Evolutionary conservation across 768 basidiomycete species (phyloP), one percentile per base, ranked within the genome.

Genomic region (Trametes gibbosa): DNA sequence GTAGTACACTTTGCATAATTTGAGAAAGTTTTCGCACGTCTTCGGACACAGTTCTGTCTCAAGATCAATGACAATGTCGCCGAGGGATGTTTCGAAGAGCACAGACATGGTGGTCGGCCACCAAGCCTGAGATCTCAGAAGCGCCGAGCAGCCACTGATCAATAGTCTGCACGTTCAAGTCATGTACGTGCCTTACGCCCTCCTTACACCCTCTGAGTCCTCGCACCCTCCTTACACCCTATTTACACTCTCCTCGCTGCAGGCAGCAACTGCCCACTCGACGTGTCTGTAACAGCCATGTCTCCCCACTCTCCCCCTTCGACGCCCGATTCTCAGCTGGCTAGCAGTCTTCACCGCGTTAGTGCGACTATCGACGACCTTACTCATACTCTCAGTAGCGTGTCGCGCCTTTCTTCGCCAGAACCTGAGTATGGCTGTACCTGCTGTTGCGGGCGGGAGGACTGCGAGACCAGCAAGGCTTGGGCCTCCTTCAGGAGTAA

Each of bases 1-100:
- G 72, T 96, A 96, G 72, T 97, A 97, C 59, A 92, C 80, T 77
- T 98, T 98, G 77, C 95, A 98, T 57, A 99, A 79, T 73, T 99
- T 99, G 56, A 99, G 83, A 69, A 98, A 98, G 79, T 98, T 99
- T 73, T 92, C 86, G 75, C 90, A 95, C 52, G 87, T 91, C 73
- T 84, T 87, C 1, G 97, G 97, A 74, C 95, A 98, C 39, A 79
- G 77, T 8, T 95, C 92, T 27, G 91, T 87, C 72, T 98, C 93
- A 41, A 99, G 80, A 74, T 98, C 97, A 68, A 98, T 92, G 59
- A 98, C 93, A 56, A 99, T 81, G 75, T 99, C 97, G 57, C 97
- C 97, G 1, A 98, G 77, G 21, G 95, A 98, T 4, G 97, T 99
- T 79, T 98, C 97, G 64, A 98, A 83, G 58, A 99, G 81, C 40